Evolutionary conservation across 768 basidiomycete species (phyloP).

Genomic region (Macrolepiota fuliginosa): DNA sequence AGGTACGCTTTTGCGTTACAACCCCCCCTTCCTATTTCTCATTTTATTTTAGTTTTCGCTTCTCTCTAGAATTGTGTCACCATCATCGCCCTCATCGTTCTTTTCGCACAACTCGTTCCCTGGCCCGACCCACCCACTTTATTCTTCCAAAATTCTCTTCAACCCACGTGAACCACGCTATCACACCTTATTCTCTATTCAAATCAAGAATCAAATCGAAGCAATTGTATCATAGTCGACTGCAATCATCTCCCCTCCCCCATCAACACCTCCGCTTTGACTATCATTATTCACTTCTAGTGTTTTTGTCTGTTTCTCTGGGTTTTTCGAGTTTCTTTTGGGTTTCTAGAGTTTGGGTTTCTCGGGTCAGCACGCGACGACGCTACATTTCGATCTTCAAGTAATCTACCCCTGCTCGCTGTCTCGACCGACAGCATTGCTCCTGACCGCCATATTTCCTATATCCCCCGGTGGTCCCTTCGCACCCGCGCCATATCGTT

Average conservation of each 20-base stretch:
- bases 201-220: conserved; percentile 11
- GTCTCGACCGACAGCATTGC: not conserved
- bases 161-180: conserved; percentile 8
- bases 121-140: conserved; percentile 6
- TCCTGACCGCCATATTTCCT: conserved; percentile 1
- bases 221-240: conserved; percentile 15
- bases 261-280: conserved; percentile 7
- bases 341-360: conserved; percentile 12
- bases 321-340: conserved; percentile 8
- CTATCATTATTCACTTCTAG: conserved; percentile 14
- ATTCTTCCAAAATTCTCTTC: not conserved
- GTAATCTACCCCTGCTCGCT: conserved; percentile 5
- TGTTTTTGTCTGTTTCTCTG: conserved; percentile 12
- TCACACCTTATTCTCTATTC: conserved; percentile 7
- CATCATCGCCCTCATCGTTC: conserved; percentile 12
- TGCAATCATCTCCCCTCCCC: conserved; percentile 6
- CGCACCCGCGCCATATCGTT: conserved; percentile 4
- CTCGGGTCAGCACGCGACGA: not conserved
- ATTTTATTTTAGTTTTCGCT: not conserved
- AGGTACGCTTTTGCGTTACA: conserved; percentile 16
- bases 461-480: not conserved
- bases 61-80: conserved; percentile 8
- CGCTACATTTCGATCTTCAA: conserved; percentile 8
- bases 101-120: not conserved
- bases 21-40: not conserved